Base-by-base conservation (phyloP, 2,329 filamentous ascomycete species). In the Paracoccidioides lutzii region DNA sequence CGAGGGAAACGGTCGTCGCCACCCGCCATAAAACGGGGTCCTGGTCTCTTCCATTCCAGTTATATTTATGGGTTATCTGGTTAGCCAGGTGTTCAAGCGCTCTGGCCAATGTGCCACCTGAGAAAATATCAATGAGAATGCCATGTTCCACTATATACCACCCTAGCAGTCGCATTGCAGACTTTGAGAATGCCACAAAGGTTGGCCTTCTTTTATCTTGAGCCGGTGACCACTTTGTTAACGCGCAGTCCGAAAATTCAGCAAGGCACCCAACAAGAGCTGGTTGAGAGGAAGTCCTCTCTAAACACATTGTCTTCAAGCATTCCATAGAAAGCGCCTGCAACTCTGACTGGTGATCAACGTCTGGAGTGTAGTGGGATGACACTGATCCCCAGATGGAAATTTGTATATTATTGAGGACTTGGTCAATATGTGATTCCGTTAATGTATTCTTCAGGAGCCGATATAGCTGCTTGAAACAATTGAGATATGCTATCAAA, bases 151-250 rank as follows among this genome's bases (percentile, higher is more conserved):
- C 57, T 48, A 73, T 62, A 56, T 73, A 73, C 69, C 70, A 73
- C 50, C 64, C 66, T 28, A 94, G 70, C 48, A 89, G 79, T 2
- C 78, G 74, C 78, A 95, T 93, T 57, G 85, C 83, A 22, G 81
- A 81, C 68, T 93, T 95, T 0, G 90, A 89, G 65, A 97, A 81
- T 38, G 93, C 91, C 55, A 98, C 83, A 66, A 90, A 97, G 0
- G 89, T 95, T 5, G 88, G 86, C 56, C 82, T 82, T 52, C 73
- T 69, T 52, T 63, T 67, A 61, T 67, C 69, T 55, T 60, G 71
- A 55, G 58, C 69, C 28, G 58, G 64, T 55, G 56, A 73, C 66
- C 69, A 71, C 59, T 66, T 68, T 5, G 65, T 64, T 40, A 74
- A 62, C 22, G 72, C 85, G 38, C 95, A 74, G 2, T 81, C 78